Evolutionary conservation across 148 eudicot genomes (phyloP), one percentile per base, ranked within the genome.

Genomic region (Cornus controversa): DNA sequence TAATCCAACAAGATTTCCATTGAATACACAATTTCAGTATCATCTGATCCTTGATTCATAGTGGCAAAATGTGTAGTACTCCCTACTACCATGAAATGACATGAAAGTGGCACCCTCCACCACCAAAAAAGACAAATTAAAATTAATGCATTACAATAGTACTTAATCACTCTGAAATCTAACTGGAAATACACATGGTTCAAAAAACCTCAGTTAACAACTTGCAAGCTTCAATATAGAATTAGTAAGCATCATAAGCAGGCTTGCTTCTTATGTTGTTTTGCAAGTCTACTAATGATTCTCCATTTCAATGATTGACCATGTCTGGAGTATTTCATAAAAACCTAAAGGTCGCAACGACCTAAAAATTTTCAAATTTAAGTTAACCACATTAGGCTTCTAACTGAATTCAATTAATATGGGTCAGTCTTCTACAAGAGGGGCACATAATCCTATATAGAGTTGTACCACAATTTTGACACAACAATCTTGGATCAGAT

Each of bases 21-120:
- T n/a, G 27, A 64, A n/a, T 10, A 37, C 57, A 54, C 37, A 65
- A 65, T 57, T 25, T 4, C 20, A 25, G 16, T 8, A 65, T 45
- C 77, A 75, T 65, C 74, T n/a, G 47, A 73, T 73, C 67, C 64
- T 7, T 1, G 67, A 58, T 58, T 22, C n/a, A 65, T 14, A 54
- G 6, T 26, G 36, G 1, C 18, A 27, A 42, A 42, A 53, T 72
- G 23, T 22, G 15, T 29, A 0, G 25, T 29, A 23, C 25, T 25
- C 28, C 67, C 3, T 37, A 29, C 3, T 37, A 57, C 8, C 13
- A 25, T 18, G 77, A 64, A 54, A 64, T 16, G 45, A 40, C 45
- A 23, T 14, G 58, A 36, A 53, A 73, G 16, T 9, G 26, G 15
- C 57, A 40, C 24, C 15, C 42, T 45, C 23, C 9, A 9, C 11